Base-by-base conservation (phyloP, 257 asterid genomes). In the Craterostigma plantagineum region DNA sequence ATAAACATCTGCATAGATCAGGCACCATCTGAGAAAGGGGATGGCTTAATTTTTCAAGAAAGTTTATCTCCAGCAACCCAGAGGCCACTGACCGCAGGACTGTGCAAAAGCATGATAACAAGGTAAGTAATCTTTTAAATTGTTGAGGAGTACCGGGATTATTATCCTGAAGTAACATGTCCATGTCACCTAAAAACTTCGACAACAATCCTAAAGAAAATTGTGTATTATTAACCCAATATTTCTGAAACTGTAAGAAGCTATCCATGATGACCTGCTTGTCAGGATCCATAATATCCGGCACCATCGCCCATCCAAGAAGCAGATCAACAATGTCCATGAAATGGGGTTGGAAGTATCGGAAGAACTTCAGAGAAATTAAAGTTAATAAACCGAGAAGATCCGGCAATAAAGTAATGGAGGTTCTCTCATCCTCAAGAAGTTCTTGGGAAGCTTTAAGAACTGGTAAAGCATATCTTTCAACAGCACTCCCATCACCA, bases 221-320 rank as follows among this genome's bases (percentile, higher is more conserved):
- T 51, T 82, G 93, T 95, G 83, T 71, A 63, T 83, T 82, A 57
- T 83, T 90, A 49, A 75, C 98, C 98, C 98, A 90, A 53, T 82
- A 77, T 58, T 90, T 90, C 86, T 83, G 95, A 63, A 90, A 90
- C 52, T 83, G 95, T 64, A 90, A 59, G 75, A 90, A 90, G 63
- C 95, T 76, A 57, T 90, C 95, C 92, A 90, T 79, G 48, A 90
- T 83, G 42, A 77, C 77, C 54, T 55, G 77, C 64, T 76, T 69
- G 52, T 82, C 95, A 27, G 92, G 48, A 47, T 79, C 98, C 44
- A 52, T 70, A 56, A 76, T 70, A 39, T 75, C 95, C 0, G 93
- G 93, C 38, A 68, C 76, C 95, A 90, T 70, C 34, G 81, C 98
- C 95, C 98, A 90, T 52, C 98, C 98, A 60, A 90, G 95, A 48